Base-by-base conservation (phyloP, 129 eudicot species). In the Glebionis coronaria region DNA sequence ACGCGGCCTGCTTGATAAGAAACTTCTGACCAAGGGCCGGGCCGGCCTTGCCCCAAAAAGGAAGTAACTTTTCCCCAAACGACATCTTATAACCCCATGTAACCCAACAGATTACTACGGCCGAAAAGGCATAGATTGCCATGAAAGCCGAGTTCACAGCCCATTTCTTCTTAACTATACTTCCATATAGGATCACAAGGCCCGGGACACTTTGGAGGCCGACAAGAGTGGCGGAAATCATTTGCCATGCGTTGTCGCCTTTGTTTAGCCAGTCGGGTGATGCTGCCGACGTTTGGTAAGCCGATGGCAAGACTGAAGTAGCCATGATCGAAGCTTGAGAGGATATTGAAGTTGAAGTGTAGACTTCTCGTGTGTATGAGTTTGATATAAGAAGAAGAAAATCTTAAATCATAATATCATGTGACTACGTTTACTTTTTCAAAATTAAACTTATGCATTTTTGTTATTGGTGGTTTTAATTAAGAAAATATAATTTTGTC, bases 191-290 rank as follows among this genome's bases (percentile, higher is more conserved):
- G 74, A 78, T 85, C 20, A 85, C 87, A 13, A 85, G 82, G 10
- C 91, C 91, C 0, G 91, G 91, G 7, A 85, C 81, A 69, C 87
- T 81, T 21, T 82, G 87, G 25, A 85, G 91, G 25, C 91, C 91
- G 11, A 85, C 91, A 27, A 86, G 82, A 55, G 92, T 86, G 76
- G 92, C 92, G 7, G 92, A 71, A 4, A 69, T 80, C 85, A 86
- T 74, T 46, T 86, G 92, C 92, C 92, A 86, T 18, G 92, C 80
- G 80, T 86, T 86, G 78, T 86, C 92, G 19, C 88, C 92, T 74
- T 82, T 82, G 88, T 86, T 86, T n/a, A 86, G 68, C 92, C 92
- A 86, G 35, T 82, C 86, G 44, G 93, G 85, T 1, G 70, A 71
- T 3, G 92, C 71, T 0, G 82, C 81, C 9, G 83, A 73, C 20